Evolutionary conservation across 1,139 yeast genomes (phyloP), one percentile per base, ranked within the genome.

Genomic region (Nakaseomyces bracarensis): DNA sequence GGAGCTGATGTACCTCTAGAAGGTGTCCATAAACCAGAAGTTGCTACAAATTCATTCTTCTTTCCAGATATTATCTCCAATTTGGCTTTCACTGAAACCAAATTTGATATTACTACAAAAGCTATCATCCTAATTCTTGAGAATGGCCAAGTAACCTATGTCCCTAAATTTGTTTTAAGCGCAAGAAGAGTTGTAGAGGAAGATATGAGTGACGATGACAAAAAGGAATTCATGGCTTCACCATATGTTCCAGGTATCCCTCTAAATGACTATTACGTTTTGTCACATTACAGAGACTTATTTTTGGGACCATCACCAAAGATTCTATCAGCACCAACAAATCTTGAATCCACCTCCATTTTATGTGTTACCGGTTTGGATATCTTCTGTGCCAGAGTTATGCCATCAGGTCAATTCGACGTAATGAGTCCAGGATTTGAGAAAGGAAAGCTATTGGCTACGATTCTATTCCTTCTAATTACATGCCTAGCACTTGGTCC

Each of bases 351-450:
- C 1, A 86, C 97, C 0, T 69, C 82, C 2, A 69, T 83, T 28
- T 73, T 87, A 1, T 80, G 93, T 49, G 72, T 76, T 19, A 66
- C 74, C 42, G 86, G 85, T 28, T 66, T 70, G 33, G 95, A 85
- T 57, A 63, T 82, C 16, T 89, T 83, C 65, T 84, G 89, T 58
- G 80, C 93, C 1, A 69, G 78, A 42, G 70, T 83, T 18, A 75
- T 83, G 42, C 96, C 97, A 1, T 85, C 96, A 0, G 74, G 75
- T 42, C 84, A 87, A 40, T 89, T 85, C 64, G 98, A 91, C 63
- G 69, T 79, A 46, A 72, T 87, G 55, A 73, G 79, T 36, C 68
- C 72, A 38, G 70, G 70, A 35, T 91, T 91, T 57, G 87, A 81
- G 51, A 82, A 77, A 54, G 56, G 67, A 13, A 82, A 80, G 53